Base-by-base conservation (phyloP, 129 eudicot genomes). In the Artemisia annua region DNA sequence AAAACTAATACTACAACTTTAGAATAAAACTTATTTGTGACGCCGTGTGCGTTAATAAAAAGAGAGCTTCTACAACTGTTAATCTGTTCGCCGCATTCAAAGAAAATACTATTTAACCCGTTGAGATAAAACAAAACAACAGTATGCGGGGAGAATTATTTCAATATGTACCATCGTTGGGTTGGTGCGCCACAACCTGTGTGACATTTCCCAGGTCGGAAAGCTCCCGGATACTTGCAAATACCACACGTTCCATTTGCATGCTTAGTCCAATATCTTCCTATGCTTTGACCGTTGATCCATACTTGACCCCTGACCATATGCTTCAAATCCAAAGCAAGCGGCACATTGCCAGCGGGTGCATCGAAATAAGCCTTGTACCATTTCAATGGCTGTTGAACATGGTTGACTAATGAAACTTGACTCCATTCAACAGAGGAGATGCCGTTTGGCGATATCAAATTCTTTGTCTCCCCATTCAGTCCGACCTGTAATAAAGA, bases 201-300 rank as follows among this genome's bases (percentile, higher is more conserved):
- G 65, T 84, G 97, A 75, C 97, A 91, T 60, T 91, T 91, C 43
- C 91, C 78, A 9, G 77, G 67, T 44, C 91, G 52, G 79, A 71
- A 91, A 62, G 87, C 77, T 15, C 97, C 97, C 4, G 80, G 16
- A 67, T 91, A 91, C 69, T 74, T 85, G 78, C 96, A 91, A 67
- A 11, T 52, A 6, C 82, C 78, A 61, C 97, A 91, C 22, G 69
- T 79, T 48, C 97, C 97, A 8, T 79, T 87, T 35, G 97, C 97
- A 19, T 49, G 78, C 3, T 70, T 78, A 35, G 77, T 75, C 97
- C 96, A 91, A 57, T 91, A 91, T 85, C 97, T 77, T 59, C 97
- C 97, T 14, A 91, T 81, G 84, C 96, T 91, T 74, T 91, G 90
- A 13, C 97, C 96, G 6, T 91, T 91, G 89, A 91, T 75, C 97